Conservation (phyloP, 768 basidiomycete genomes). For the Clavulina sp. region DNA sequence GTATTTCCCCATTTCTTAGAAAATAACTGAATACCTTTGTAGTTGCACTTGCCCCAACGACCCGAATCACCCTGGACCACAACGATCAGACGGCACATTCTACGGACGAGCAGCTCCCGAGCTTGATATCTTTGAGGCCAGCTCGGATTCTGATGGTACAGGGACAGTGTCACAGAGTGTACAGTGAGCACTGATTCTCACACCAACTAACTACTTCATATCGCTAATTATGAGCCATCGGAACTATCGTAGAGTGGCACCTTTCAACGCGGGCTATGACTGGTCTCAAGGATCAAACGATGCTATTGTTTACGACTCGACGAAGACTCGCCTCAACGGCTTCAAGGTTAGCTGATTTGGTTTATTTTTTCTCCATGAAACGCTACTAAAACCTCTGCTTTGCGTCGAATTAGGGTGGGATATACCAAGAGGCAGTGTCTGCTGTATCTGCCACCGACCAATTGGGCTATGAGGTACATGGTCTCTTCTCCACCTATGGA, state of each 20-base stretch:
- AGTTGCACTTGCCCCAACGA: conserved; percentile 64
- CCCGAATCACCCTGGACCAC: conserved; percentile 76
- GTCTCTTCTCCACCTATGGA: conserved; percentile 46
- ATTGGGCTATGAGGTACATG: conserved; percentile 46
- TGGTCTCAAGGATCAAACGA: conserved; percentile 44
- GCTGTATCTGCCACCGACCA: conserved; percentile 56
- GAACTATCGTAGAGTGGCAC: conserved; percentile 24
- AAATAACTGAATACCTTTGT: too few species aligned
- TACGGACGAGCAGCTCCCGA: conserved; percentile 74
- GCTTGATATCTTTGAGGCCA: conserved; percentile 71
- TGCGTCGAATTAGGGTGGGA: conserved; percentile 49
- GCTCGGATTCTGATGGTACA: conserved; percentile 1
- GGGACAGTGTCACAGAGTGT: background rate
- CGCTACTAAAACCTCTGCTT: too few species aligned
- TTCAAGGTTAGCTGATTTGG: background rate
- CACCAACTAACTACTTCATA: background rate
- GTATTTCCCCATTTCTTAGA: too few species aligned
- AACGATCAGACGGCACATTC: conserved; percentile 56
- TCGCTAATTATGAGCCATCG: conserved; percentile 6
- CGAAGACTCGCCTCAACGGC: background rate
- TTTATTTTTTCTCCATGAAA: background rate
- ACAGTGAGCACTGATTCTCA: conserved; percentile 26
- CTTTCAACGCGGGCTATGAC: conserved; percentile 54
- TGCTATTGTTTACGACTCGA: conserved; percentile 14
- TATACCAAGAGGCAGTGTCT: conserved; percentile 72